A percentile compares a stretch with the other conserved stretches of the same genome.
Conservation (phyloP, 176 grass and related monocot species). For the Oryza punctata region DNA sequence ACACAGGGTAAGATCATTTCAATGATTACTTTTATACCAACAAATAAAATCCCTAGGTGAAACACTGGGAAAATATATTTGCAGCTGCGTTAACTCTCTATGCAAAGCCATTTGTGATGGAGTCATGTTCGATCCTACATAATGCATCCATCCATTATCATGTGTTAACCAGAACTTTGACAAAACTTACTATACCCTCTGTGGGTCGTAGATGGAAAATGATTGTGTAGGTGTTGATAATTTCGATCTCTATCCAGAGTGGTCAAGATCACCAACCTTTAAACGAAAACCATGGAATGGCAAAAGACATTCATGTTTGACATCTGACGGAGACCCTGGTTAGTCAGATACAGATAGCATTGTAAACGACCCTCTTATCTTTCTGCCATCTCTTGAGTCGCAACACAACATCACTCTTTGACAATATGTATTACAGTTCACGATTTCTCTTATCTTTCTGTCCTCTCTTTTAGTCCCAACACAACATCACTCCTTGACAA, state of each 20-base stretch:
- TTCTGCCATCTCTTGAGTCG: background rate
- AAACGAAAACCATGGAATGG: background rate
- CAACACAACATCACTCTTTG: no score
- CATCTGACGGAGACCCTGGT: background rate
- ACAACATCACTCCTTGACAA: background rate
- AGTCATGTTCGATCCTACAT: no score
- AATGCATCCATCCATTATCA: no score
- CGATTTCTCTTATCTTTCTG: background rate
- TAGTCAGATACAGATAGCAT: background rate
- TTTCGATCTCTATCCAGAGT: background rate
- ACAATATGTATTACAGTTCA: background rate
- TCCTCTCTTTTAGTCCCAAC: background rate
- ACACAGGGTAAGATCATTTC: slow-evolving; percentile 36
- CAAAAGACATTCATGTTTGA: background rate
- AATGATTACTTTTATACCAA: slow-evolving; percentile 30
- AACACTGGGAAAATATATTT: slow-evolving; percentile 11
- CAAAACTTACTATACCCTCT: background rate
- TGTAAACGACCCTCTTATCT: background rate
- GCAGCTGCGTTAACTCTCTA: background rate
- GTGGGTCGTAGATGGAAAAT: background rate
- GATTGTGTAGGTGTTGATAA: background rate
- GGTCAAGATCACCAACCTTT: background rate
- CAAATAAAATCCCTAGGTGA: slow-evolving; percentile 16
- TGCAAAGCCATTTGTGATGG: slow-evolving; percentile 4
- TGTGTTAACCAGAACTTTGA: background rate